Base-by-base conservation (phyloP, 116 monocot species). In the Dioscorea cayenensis region DNA sequence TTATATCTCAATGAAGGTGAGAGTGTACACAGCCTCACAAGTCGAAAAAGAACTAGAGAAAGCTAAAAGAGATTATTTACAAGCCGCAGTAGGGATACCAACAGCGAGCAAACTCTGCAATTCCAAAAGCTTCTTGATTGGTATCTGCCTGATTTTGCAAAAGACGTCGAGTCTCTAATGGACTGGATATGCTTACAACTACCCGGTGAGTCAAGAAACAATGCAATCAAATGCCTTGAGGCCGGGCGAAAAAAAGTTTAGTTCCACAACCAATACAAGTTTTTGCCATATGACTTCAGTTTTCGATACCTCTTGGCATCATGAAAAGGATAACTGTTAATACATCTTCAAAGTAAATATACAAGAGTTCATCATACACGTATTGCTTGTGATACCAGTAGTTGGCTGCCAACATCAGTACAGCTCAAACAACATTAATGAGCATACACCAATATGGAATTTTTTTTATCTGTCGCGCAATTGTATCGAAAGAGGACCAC, bases 141-240 rank as follows among this genome's bases (percentile, higher is more conserved):
- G 93, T 92, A 90, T 60, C 69, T 84, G 14, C 65, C 86, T 25
- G 96, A 96, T 86, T 96, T 96, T 71, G 93, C 93, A 3, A 90
- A 96, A 70, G 90, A 92, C 60, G 64, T 86, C 32, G 90, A 86
- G 22, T 84, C 88, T 14, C 67, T 96, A 22, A 71, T 90, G 82
- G 90, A 90, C 65, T 96, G 96, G 92, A 82, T 90, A 51, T 92
- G 88, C 85, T 48, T 97, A 43, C 93, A 90, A 78, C 71, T 93
- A 28, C 97, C 90, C 7, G 38, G 71, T 51, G 73, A 82, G 55
- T 21, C 83, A 27, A 81, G 90, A 71, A 84, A 78, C 11, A 79
- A 90, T 7, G 93, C 90, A 36, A 73, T 97, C 38, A 81, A 78
- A 60, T 90, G 84, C 78, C 62, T 93, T 50, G 90, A 93, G 48